Base-by-base conservation (phyloP, 2,329 filamentous ascomycete species). In the Botrytis squamosa region DNA sequence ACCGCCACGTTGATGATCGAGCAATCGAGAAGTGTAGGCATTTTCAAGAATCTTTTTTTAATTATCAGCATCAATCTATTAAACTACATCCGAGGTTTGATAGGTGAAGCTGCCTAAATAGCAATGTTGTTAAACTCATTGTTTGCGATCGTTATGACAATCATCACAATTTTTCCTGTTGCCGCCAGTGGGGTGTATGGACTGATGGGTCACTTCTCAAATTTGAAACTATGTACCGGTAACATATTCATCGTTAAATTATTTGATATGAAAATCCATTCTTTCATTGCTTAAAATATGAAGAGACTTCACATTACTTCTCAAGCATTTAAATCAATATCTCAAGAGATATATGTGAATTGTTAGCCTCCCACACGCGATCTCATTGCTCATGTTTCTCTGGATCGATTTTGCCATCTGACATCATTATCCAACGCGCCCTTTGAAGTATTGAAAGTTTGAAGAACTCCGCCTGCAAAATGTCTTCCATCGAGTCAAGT, bases 401-500 rank as follows among this genome's bases (percentile, higher is more conserved):
- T 52, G 64, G 29, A 22, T 52, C 44, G 5, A 66, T 66, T 12
- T 5, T 38, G 16, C 29, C 20, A 65, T 49, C 22, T 4, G 22
- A 65, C 18, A 65, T 12, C 29, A 66, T 49, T 22, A 66, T 38
- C 33, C 29, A 66, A 49, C 20, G 29, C 20, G 29, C 64, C 10
- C 44, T 25, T 52, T 66, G 44, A 36, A n/a, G 42, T 16, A 49
- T 9, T 5, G 42, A n/a, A 52, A 49, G 64, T 9, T 66, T 66
- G 29, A 52, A 49, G 49, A 52, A 38, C 12, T 66, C 44, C 22
- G 29, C 20, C 22, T 68, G 52, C 29, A 55, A 29, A 22, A 62
- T 42, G 12, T 70, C 57, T 29, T 16, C 29, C 65, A 64, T 70
- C n/a, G 65, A 70, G n/a, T 70, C 71, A n/a, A 44, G 29, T 16